Percentiles rank a stretch among this genome's conserved stretches.
phyloP scores from a whole-genome alignment of 257 asterid genomes.

The Nicotiana tomentosiformis region DNA sequence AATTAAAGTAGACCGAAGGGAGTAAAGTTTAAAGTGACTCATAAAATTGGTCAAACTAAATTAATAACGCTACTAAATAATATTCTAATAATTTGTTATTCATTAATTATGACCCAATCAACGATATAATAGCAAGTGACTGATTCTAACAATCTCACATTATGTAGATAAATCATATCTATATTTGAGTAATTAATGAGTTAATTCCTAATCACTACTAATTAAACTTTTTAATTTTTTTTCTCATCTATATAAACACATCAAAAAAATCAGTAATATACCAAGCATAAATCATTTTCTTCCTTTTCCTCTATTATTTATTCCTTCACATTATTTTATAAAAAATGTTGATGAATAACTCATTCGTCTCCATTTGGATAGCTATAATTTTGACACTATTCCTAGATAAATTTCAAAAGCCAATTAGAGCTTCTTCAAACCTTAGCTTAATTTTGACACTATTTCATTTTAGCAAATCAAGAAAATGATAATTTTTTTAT shows the following conservation, averaged over 20 bases:
- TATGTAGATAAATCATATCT: background rate
- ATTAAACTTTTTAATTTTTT: too few relatives aligned
- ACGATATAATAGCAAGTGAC: background rate
- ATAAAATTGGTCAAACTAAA: background rate
- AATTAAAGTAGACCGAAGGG: too few relatives aligned
- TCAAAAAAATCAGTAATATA: background rate
- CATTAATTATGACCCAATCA: background rate
- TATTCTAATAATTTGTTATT: background rate
- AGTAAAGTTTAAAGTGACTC: background rate
- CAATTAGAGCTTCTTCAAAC: background rate
- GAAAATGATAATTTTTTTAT: too few relatives aligned
- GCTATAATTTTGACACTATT: background rate
- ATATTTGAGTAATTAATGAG: background rate
- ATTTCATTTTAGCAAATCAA: too few relatives aligned
- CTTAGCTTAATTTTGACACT: background rate
- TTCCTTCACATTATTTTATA: background rate
- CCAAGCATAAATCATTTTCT: background rate
- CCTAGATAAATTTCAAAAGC: background rate
- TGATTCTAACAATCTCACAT: background rate
- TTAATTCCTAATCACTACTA: too few relatives aligned
- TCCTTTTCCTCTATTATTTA: background rate
- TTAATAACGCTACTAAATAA: background rate
- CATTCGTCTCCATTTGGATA: background rate
- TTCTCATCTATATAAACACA: background rate
- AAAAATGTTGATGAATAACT: background rate